Conservation (phyloP, 2,329 filamentous ascomycete species). For the Talaromyces sp. region DNA sequence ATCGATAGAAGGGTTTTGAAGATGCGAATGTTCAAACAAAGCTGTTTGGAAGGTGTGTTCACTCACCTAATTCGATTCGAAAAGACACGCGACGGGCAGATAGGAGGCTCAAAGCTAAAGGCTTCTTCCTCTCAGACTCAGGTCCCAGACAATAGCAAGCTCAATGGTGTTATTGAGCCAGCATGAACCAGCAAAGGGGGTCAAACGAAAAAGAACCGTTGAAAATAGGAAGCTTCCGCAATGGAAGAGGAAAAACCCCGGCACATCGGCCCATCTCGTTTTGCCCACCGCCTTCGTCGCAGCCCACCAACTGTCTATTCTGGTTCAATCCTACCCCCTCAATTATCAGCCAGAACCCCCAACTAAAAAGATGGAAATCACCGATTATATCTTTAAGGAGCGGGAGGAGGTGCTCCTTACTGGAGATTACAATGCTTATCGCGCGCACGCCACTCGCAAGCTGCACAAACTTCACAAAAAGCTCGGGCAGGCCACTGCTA, state of each 20-base stretch:
- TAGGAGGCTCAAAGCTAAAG: neutral
- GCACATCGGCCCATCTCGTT: slow-evolving; percentile 34
- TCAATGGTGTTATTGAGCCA: neutral
- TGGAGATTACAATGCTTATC: slow-evolving; percentile 86
- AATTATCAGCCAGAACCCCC: neutral
- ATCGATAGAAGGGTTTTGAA: slow-evolving; percentile 1
- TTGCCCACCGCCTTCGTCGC: slow-evolving; percentile 34
- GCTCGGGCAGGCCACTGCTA: slow-evolving; percentile 79
- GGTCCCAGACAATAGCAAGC: neutral
- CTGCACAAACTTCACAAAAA: slow-evolving; percentile 83
- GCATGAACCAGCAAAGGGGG: neutral
- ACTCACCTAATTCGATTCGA: neutral
- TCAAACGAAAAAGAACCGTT: neutral
- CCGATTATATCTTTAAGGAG: slow-evolving; percentile 75
- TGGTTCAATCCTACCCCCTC: slow-evolving; percentile 1
- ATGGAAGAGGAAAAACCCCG: slow-evolving; percentile 21
- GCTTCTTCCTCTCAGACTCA: neutral
- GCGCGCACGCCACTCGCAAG: slow-evolving; percentile 75
- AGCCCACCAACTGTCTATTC: slow-evolving; percentile 25
- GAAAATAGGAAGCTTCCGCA: slow-evolving; percentile 4
- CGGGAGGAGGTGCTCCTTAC: slow-evolving; percentile 83
- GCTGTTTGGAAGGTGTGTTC: slow-evolving; percentile 1
- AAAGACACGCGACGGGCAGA: neutral
- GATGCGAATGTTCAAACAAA: slow-evolving; percentile 4
- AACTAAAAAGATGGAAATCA: slow-evolving; percentile 75